Percentiles rank a stretch among this genome's conserved stretches.
Evolutionary conservation across 495 filamentous ascomycete genomes (phyloP).

Genomic region (Polyplosphaeria fusca): DNA sequence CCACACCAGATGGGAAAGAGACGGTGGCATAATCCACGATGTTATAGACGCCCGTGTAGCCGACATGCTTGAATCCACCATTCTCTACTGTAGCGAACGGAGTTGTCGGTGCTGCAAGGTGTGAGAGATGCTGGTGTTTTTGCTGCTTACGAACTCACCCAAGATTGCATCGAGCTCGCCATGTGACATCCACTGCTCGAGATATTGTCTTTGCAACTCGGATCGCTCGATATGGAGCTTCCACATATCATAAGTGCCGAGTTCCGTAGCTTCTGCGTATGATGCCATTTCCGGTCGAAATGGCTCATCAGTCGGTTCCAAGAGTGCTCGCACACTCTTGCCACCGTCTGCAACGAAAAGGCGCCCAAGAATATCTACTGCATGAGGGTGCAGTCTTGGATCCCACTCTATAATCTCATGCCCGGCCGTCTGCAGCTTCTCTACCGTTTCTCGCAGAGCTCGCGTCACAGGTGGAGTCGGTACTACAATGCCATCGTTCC

Average conservation of each 20-base stretch:
- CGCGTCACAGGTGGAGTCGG: conserved; percentile 30
- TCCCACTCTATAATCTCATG: conserved; percentile 37
- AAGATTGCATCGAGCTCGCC: conserved; percentile 40
- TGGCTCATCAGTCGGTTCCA: conserved; percentile 36
- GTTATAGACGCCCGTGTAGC: conserved; percentile 42
- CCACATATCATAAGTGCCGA: conserved; percentile 39
- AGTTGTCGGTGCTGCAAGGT: conserved; percentile 35
- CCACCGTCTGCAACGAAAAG: conserved; percentile 44
- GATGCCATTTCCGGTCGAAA: conserved; percentile 36
- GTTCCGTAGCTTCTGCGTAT: conserved; percentile 34
- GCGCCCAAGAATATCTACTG: conserved; percentile 26
- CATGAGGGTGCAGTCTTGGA: conserved; percentile 27
- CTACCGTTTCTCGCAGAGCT: conserved; percentile 26
- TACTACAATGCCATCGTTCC: conserved; percentile 30
- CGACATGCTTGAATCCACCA: conserved; percentile 37
- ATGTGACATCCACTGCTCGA: conserved; percentile 37
- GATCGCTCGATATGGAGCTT: conserved; percentile 39
- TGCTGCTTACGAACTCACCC: conserved; percentile 18
- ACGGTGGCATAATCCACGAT: conserved; percentile 38
- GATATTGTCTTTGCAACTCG: conserved; percentile 36
- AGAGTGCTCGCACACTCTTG: conserved; percentile 33
- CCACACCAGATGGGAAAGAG: conserved; percentile 37
- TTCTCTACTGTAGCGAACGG: conserved; percentile 35
- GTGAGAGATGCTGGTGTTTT: neutral
- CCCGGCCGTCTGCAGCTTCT: conserved; percentile 30